Conservation (phyloP, 2,329 filamentous ascomycete species). For the Lecanicillium sp. region DNA sequence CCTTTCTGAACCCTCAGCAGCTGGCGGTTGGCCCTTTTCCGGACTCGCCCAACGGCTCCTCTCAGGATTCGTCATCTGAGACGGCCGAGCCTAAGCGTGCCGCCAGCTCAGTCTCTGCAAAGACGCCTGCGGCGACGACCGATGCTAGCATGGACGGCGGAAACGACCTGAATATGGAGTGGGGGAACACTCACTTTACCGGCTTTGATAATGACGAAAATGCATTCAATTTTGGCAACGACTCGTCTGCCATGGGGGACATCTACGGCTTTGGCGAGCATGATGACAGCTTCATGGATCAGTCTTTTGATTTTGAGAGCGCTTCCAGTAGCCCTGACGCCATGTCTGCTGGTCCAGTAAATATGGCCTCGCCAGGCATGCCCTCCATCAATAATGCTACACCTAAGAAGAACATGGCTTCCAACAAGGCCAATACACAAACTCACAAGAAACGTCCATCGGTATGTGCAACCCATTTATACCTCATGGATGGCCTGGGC, state of each 20-base stretch:
- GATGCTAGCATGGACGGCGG: conserved; percentile 37
- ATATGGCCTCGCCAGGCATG: conserved; percentile 36
- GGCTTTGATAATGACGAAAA: conserved; percentile 30
- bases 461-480: conserved; percentile 23
- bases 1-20: conserved; percentile 24
- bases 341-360: conserved; percentile 13
- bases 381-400: conserved; percentile 28
- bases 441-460: conserved; percentile 32
- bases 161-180: conserved; percentile 31
- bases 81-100: conserved; percentile 41
- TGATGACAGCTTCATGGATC: conserved; percentile 37
- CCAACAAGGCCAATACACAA: conserved; percentile 16
- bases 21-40: conserved; percentile 30
- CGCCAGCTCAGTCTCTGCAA: conserved; percentile 36
- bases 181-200: conserved; percentile 27
- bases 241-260: conserved; percentile 17
- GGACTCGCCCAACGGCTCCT: conserved; percentile 32
- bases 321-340: conserved; percentile 48
- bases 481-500: neutral
- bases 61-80: conserved; percentile 43
- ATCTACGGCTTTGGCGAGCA: conserved; percentile 23
- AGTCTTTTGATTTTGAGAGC: conserved; percentile 49
- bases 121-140: conserved; percentile 29
- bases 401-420: conserved; percentile 16
- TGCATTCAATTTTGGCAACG: conserved; percentile 21